These are phyloP conservation scores for Neurospora sp. DNA, from an alignment of 2,329 filamentous ascomycete genomes.

Conservation along the genomic window DNA sequence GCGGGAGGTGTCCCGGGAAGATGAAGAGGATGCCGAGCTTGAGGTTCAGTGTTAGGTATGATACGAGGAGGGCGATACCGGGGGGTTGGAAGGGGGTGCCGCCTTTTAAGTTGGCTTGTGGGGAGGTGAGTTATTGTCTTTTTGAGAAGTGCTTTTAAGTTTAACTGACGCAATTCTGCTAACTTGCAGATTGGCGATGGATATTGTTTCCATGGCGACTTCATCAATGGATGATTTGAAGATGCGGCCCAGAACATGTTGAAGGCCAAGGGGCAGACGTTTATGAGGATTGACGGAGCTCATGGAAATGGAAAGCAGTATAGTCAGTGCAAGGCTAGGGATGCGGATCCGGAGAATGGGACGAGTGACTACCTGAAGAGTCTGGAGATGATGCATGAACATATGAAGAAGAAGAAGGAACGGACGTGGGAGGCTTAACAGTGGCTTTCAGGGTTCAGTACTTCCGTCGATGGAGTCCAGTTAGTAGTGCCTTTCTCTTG, in stretches of 20 bases:
- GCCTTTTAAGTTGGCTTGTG: conserved; percentile 33
- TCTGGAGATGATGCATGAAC: conserved; percentile 24
- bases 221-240: conserved; percentile 34
- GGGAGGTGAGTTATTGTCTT: conserved; percentile 15
- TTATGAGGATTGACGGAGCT: conserved; percentile 24
- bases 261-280: conserved; percentile 24
- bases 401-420: not conserved
- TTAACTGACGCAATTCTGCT: not conserved
- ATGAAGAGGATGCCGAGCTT: conserved; percentile 36
- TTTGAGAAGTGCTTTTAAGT: not conserved
- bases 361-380: conserved; percentile 32
- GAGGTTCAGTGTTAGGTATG: conserved; percentile 36
- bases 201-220: conserved; percentile 33
- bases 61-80: conserved; percentile 29
- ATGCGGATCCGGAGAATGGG: conserved; percentile 32
- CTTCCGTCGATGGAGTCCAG: not conserved
- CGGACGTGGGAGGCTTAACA: not conserved
- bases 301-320: conserved; percentile 26
- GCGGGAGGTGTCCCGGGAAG: conserved; percentile 28
- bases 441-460: not conserved
- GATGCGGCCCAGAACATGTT: conserved; percentile 31
- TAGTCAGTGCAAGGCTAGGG: conserved; percentile 28
- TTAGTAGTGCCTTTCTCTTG: too few species aligned
- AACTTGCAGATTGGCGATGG: conserved; percentile 20
- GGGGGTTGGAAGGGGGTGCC: conserved; percentile 35